Percentiles rank a stretch among this genome's conserved stretches.
phyloP scores from a whole-genome alignment of 2,329 filamentous ascomycete genomes.

The Pyrenochaeta sp. region DNA sequence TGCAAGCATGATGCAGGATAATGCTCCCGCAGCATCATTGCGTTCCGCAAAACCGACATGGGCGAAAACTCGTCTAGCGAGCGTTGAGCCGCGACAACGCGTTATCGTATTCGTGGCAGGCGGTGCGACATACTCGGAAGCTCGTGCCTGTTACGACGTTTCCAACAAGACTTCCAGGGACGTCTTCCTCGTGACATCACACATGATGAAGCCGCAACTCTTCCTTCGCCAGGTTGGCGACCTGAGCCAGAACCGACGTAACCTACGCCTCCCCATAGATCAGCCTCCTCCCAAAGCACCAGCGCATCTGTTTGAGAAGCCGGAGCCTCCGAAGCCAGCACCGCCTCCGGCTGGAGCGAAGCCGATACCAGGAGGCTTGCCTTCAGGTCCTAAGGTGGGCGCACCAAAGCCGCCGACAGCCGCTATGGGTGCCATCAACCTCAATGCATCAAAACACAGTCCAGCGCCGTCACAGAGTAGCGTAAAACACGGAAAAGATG shows the following conservation, averaged over 20 bases:
- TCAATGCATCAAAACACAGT: slow-evolving; percentile 34
- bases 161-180: slow-evolving; percentile 77
- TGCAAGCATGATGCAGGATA: slow-evolving; percentile 63
- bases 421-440: slow-evolving; percentile 42
- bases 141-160: slow-evolving; percentile 87
- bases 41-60: slow-evolving; percentile 93
- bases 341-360: slow-evolving; percentile 59
- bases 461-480: slow-evolving; percentile 25
- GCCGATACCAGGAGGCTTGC: slow-evolving; percentile 39
- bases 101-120: slow-evolving; percentile 95
- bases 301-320: slow-evolving; percentile 82
- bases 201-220: slow-evolving; percentile 87
- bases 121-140: slow-evolving; percentile 92
- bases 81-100: slow-evolving; percentile 83
- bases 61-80: slow-evolving; percentile 81
- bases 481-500: slow-evolving; percentile 31
- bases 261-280: slow-evolving; percentile 82
- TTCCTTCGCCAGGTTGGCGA: slow-evolving; percentile 86
- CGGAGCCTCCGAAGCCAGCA: slow-evolving; percentile 63
- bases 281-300: slow-evolving; percentile 83
- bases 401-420: slow-evolving; percentile 45
- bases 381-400: slow-evolving; percentile 36
- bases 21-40: slow-evolving; percentile 70
- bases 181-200: slow-evolving; percentile 86
- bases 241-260: slow-evolving; percentile 76